Conservation (phyloP, 2,329 filamentous ascomycete species). For the Endothia cerciana region DNA sequence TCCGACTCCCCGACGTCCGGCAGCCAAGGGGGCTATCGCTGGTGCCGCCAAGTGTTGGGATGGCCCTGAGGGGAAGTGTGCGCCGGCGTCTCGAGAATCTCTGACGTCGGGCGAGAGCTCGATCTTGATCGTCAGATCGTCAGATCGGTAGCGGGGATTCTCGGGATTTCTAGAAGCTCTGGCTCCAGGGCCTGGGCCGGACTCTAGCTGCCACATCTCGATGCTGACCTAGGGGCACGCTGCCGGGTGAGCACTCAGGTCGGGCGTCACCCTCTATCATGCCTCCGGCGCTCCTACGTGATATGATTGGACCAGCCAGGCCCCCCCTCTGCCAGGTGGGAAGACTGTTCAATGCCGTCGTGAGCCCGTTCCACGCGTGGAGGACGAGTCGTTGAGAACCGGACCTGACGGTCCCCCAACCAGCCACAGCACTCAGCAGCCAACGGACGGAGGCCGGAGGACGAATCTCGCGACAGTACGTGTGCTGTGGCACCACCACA, state of each 20-base stretch:
- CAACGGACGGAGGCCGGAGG: conserved; percentile 11
- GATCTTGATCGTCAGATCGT: background rate
- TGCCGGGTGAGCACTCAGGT: background rate
- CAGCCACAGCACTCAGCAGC: background rate
- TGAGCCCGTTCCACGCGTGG: too few species aligned
- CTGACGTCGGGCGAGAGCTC: background rate
- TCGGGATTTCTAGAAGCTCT: background rate
- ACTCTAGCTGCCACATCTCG: background rate
- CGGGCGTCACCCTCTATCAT: background rate
- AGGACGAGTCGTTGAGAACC: background rate
- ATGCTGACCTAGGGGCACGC: background rate
- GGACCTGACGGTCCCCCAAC: background rate
- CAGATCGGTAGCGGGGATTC: background rate
- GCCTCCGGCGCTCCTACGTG: too few species aligned
- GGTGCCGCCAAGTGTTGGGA: background rate
- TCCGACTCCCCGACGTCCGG: conserved; percentile 11
- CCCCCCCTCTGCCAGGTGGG: too few species aligned
- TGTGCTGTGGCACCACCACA: background rate
- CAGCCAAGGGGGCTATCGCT: too few species aligned
- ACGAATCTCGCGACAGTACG: background rate
- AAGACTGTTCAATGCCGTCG: too few species aligned
- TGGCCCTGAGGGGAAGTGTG: background rate
- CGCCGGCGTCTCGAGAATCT: background rate
- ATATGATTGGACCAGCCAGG: background rate
- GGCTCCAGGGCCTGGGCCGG: background rate